Base-by-base conservation (phyloP, 2,329 filamentous ascomycete species). In the Dothistroma pini region DNA sequence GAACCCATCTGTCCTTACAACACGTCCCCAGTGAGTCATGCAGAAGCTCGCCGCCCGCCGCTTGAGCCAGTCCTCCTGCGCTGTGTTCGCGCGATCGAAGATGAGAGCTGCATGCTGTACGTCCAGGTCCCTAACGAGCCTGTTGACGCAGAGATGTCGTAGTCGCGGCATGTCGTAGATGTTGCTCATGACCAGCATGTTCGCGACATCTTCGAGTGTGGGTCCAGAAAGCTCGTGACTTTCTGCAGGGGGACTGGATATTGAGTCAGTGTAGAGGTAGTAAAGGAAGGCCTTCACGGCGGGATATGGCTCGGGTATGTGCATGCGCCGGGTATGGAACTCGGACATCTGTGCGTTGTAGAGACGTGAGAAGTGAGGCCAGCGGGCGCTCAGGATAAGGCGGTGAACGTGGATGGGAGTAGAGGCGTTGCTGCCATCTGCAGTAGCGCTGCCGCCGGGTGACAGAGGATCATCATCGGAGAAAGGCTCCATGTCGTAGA, bases 111-210 rank as follows among this genome's bases (percentile, higher is more conserved):
- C 93, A 72, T 97, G 92, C 62, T 96, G 91, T 44, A 97, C 89
- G 72, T 97, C 93, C 2, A 99, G 84, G 72, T 99, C 95, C 63
- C 91, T 89, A 59, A 90, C 89, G 3, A 99, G 83, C 9, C 95
- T 86, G 73, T 96, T 93, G 58, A 97, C 90, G 74, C 93, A 97
- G 1, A 97, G 83, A 8, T 96, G 84, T 21, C 93, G 89, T 25
- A 99, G 85, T 68, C 95, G 91, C 1, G 93, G 93, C 79, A 99
- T 96, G 72, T 97, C 93, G 78, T 99, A 99, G 52, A 97, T 90
- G 75, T 97, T 97, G 49, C 92, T 92, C 90, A 99, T 96, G 66
- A 99, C 93, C 2, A 99, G 83, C 75, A 99, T 86, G 9, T 95
- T 93, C 0, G 95, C 93, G 14, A 97, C 92, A 68, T 97, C 93